These are phyloP conservation scores for Echeveria elegans DNA, from an alignment of 164 flowering plant genomes.

Conservation along the genomic window DNA sequence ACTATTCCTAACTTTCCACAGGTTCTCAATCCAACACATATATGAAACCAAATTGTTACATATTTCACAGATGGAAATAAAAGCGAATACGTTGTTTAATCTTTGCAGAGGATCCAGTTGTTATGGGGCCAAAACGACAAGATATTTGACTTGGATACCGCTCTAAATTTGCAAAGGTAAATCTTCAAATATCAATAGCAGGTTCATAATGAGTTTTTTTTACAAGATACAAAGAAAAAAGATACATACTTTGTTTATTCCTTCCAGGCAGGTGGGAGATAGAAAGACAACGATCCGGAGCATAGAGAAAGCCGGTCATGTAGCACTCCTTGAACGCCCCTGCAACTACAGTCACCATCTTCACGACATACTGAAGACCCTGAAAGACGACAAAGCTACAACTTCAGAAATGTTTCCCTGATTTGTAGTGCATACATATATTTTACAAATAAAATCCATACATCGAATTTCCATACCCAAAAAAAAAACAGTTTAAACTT, in stretches of 20 bases:
- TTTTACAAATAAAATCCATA: no score
- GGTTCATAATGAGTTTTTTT: no score
- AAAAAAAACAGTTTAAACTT: no score
- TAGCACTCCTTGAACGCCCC: conserved; percentile 22
- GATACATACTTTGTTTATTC: background rate
- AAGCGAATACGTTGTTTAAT: background rate
- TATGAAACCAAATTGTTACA: background rate
- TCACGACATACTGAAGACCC: conserved; percentile 19
- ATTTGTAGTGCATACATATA: no score
- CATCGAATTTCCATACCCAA: no score
- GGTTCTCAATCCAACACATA: background rate
- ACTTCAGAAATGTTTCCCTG: no score
- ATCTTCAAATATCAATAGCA: background rate
- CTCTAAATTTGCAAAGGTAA: background rate
- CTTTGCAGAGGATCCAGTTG: background rate
- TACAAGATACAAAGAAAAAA: background rate
- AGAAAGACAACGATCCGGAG: conserved; percentile 8
- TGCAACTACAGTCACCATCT: conserved; percentile 20
- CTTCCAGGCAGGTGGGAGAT: conserved; percentile 22
- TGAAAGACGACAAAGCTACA: background rate
- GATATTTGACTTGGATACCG: background rate
- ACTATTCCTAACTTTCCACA: background rate
- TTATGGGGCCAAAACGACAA: background rate
- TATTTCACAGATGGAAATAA: background rate
- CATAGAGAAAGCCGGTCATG: conserved; percentile 31